Evolutionary conservation across 2,329 filamentous ascomycete species (phyloP).

Genomic region (Calonectria crousiana): DNA sequence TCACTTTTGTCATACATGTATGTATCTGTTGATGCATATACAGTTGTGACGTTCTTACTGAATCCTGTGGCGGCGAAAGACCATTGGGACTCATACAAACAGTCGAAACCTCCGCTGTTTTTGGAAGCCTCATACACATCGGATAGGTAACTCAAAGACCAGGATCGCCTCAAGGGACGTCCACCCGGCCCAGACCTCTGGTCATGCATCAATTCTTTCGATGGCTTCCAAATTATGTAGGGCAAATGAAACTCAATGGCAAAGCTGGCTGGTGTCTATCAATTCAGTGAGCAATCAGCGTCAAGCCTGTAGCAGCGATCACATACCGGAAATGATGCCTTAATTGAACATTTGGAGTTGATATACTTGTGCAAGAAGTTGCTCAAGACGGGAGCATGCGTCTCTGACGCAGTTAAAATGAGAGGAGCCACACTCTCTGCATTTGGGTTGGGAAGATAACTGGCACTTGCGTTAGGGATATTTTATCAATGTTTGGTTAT

Average conservation of each 20-base stretch:
- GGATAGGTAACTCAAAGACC: background rate
- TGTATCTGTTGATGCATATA: conserved; percentile 6
- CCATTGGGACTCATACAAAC: conserved; percentile 9
- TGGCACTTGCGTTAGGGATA: background rate
- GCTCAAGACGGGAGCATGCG: background rate
- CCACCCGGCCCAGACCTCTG: background rate
- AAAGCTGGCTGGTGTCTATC: background rate
- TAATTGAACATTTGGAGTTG: background rate
- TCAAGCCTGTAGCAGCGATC: background rate
- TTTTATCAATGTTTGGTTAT: background rate
- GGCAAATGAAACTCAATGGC: background rate
- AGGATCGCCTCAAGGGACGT: background rate
- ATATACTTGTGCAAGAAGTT: background rate
- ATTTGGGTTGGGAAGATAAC: background rate
- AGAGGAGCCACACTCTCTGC: background rate
- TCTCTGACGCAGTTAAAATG: background rate
- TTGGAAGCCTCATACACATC: background rate
- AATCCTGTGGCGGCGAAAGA: conserved; percentile 6
- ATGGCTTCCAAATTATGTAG: background rate
- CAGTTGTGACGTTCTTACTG: background rate
- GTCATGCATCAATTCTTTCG: background rate
- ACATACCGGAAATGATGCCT: background rate
- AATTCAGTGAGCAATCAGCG: background rate
- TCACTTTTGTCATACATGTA: conserved; percentile 4
- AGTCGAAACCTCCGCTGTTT: background rate